Evolutionary conservation across 352 stramenopile species (phyloP).

Genomic region (Globisporangium recalcitrans): DNA sequence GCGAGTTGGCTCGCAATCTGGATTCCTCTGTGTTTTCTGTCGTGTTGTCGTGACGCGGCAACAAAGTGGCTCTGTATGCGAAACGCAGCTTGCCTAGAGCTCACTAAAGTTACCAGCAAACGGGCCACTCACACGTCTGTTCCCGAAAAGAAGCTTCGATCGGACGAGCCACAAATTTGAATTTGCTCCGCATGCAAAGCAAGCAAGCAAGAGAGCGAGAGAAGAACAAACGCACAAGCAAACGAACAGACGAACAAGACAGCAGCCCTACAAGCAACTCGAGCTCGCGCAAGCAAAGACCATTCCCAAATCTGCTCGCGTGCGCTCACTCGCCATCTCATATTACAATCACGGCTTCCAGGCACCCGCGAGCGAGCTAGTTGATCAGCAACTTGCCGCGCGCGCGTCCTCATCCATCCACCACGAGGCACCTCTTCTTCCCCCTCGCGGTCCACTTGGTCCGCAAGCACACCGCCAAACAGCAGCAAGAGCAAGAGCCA

Average conservation of each 20-base stretch:
- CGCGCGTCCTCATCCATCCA: not conserved
- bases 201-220: not conserved
- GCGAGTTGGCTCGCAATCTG: not conserved
- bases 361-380: not conserved
- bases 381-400: slow-evolving; percentile 1
- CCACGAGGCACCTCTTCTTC: slow-evolving; percentile 16
- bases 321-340: not conserved
- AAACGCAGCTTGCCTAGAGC: slow-evolving; percentile 3
- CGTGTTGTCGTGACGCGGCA: slow-evolving; percentile 7
- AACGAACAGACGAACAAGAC: slow-evolving; percentile 2
- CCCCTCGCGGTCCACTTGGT: slow-evolving; percentile 15
- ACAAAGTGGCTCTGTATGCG: slow-evolving; percentile 13
- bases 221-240: not conserved
- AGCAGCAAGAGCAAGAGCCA: not conserved
- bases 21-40: not conserved
- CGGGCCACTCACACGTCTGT: not conserved
- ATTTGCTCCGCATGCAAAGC: not conserved
- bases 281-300: not conserved
- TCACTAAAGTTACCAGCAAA: slow-evolving; percentile 8
- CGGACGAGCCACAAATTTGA: slow-evolving; percentile 14
- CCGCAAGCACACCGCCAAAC: slow-evolving; percentile 12
- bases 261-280: not conserved
- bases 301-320: slow-evolving; percentile 2
- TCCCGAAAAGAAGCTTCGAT: slow-evolving; percentile 14
- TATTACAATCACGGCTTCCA: not conserved